phyloP scores from a whole-genome alignment of 23 red algal species.

The Agarophyton chilense region DNA sequence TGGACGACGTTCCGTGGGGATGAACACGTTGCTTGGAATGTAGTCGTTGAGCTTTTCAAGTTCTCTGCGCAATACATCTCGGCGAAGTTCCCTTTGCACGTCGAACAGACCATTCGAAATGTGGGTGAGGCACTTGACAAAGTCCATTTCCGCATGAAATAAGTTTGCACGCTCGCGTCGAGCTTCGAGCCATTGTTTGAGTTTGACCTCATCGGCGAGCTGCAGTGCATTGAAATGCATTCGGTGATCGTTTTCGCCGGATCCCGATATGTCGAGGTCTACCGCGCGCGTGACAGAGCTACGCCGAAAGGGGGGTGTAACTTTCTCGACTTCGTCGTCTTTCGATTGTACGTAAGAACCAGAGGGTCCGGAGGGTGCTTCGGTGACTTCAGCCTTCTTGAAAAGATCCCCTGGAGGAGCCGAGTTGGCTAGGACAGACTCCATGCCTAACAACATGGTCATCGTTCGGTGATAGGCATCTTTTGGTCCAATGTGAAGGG shows the following conservation, averaged over 20 bases:
- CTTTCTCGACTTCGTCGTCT: slow-evolving; percentile 1
- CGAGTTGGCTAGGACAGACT: slow-evolving; percentile 80
- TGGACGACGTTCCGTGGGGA: slow-evolving; percentile 70
- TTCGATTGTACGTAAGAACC: not conserved
- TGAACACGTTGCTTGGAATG: slow-evolving; percentile 80
- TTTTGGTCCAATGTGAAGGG: slow-evolving; percentile 74
- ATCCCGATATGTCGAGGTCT: slow-evolving; percentile 66
- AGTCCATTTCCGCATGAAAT: slow-evolving; percentile 98
- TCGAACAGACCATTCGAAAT: slow-evolving; percentile 83
- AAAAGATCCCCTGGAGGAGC: slow-evolving; percentile 69
- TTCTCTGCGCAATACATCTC: slow-evolving; percentile 71
- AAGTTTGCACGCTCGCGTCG: slow-evolving; percentile 74
- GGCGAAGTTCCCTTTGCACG: slow-evolving; percentile 63
- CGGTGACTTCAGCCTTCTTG: slow-evolving; percentile 59
- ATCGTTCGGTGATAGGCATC: slow-evolving; percentile 83
- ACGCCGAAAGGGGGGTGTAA: slow-evolving; percentile 2
- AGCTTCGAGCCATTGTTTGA: slow-evolving; percentile 63
- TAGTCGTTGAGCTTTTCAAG: slow-evolving; percentile 86
- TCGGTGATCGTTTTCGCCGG: slow-evolving; percentile 53
- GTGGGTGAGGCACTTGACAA: slow-evolving; percentile 95
- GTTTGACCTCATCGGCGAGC: slow-evolving; percentile 48
- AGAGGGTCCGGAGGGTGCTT: not conserved
- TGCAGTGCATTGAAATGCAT: slow-evolving; percentile 64
- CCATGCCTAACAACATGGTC: slow-evolving; percentile 82
- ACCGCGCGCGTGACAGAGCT: slow-evolving; percentile 32